Base-by-base conservation (phyloP, 2,329 filamentous ascomycete species). In the Botrytis aclada region DNA sequence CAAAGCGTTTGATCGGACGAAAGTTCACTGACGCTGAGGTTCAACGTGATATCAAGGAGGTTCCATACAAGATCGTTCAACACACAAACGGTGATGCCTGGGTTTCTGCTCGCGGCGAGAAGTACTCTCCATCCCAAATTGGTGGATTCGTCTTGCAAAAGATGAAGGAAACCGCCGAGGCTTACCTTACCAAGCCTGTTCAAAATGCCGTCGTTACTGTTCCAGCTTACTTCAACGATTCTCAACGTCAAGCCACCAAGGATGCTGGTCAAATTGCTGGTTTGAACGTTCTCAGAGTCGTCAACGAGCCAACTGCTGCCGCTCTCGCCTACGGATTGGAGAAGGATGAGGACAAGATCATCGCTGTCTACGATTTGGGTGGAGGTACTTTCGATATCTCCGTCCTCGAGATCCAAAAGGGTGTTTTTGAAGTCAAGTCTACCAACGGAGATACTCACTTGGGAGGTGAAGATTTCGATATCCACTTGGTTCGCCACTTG, bases 341-440 rank as follows among this genome's bases (percentile, higher is more conserved):
- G 86, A 98, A 97, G 89, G 93, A 96, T 84, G 88, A 90, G 76
- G 94, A 98, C 86, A 89, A 92, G 77, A 86, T 97, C 75, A 92
- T 98, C 81, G 94, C 95, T 79, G 95, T 98, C 83, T 98, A 97
- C 87, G 95, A 98, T 92, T 89, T 98, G 80, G 95, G 95, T 86
- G 95, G 95, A 89, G 95, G 95, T 90, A 98, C 95, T 79, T 98
- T 98, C 85, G 95, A 98, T 94, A 97, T 98, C 85, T 98, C 95
- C 76, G 91, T 98, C 76, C 92, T 98, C 25, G 94, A 97, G 86
- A 98, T 98, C 82, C 94, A 97, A 86, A 94, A 94, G 84, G 95
- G 95, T 84, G 95, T 98, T 72, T 98, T 98, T 84, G 95, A 98
- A 88, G 95, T 98, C 84, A 98, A 98, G 90, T 97, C 95, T 29